Percentiles rank a stretch among this genome's conserved stretches.
phyloP scores from a whole-genome alignment of 2,329 filamentous ascomycete species.

The Zymoseptoria passerinii region DNA sequence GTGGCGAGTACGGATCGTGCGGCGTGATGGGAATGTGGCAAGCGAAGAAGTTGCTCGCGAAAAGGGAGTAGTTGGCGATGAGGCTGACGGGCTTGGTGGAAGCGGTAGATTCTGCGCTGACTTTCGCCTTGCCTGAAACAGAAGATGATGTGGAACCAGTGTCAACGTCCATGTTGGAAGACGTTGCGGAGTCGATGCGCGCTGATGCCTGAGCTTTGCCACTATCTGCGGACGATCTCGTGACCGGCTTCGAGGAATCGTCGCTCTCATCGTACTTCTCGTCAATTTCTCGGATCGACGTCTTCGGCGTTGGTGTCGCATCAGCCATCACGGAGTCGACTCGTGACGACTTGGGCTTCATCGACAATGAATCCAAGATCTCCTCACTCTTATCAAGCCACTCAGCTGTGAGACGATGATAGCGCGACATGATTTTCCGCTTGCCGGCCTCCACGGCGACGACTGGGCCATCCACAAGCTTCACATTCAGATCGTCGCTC shows the following conservation, averaged over 20 bases:
- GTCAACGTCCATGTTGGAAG: constrained; percentile 19
- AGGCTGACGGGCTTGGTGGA: constrained; percentile 59
- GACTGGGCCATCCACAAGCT: constrained; percentile 43
- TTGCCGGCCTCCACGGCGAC: constrained; percentile 30
- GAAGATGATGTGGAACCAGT: constrained; percentile 8
- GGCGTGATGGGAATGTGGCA: constrained; percentile 57
- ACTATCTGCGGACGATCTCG: constrained; percentile 5
- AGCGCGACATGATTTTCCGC: constrained; percentile 32
- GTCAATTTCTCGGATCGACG: constrained; percentile 14
- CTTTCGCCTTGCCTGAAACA: not conserved
- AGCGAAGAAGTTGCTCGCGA: constrained; percentile 67
- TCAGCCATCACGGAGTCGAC: constrained; percentile 21
- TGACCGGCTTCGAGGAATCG: constrained; percentile 3
- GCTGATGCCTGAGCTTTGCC: not conserved
- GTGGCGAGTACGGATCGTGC: constrained; percentile 64
- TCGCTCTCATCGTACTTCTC: constrained; percentile 21
- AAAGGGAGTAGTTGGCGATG: constrained; percentile 71
- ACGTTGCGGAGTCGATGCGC: constrained; percentile 5
- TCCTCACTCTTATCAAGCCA: constrained; percentile 72
- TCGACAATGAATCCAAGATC: constrained; percentile 44
- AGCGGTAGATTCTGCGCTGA: constrained; percentile 5
- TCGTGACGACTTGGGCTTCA: constrained; percentile 6
- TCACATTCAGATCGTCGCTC: constrained; percentile 44
- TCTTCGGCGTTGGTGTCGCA: constrained; percentile 6
- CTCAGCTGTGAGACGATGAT: constrained; percentile 53